Evolutionary conservation across 2,329 filamentous ascomycete genomes (phyloP).

Genomic region (Rhinocladiella mackenziei): DNA sequence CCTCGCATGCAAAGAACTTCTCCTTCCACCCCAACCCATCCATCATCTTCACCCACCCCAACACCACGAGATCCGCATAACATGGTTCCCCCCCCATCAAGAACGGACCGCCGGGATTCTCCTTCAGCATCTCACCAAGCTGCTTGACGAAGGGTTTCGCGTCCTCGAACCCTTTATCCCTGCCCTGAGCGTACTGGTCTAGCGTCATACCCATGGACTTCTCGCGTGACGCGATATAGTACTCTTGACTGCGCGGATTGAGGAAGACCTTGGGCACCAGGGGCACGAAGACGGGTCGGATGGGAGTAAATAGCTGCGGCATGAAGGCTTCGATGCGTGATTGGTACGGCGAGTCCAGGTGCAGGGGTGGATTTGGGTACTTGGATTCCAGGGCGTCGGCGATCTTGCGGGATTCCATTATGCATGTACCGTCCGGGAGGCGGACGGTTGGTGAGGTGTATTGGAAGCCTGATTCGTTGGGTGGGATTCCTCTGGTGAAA

Average conservation of each 20-base stretch:
- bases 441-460: constrained; percentile 57
- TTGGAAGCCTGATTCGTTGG: constrained; percentile 41
- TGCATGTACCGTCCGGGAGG: constrained; percentile 54
- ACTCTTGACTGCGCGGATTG: constrained; percentile 48
- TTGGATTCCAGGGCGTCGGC: constrained; percentile 55
- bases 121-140: constrained; percentile 47
- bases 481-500: constrained; percentile 40
- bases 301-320: constrained; percentile 29
- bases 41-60: constrained; percentile 46
- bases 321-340: constrained; percentile 45
- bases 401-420: constrained; percentile 64
- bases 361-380: constrained; percentile 56
- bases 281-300: constrained; percentile 47
- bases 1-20: constrained; percentile 8
- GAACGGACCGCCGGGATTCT: constrained; percentile 57
- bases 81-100: constrained; percentile 55
- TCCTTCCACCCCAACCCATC: constrained; percentile 27
- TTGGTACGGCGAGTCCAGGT: constrained; percentile 53
- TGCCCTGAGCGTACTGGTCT: constrained; percentile 43
- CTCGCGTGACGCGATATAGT: constrained; percentile 55
- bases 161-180: constrained; percentile 47
- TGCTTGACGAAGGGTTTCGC: constrained; percentile 36
- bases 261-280: constrained; percentile 52
- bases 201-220: constrained; percentile 51
- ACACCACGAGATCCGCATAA: constrained; percentile 59